A percentile compares a stretch with the other conserved stretches of the same genome.
phyloP scores from a whole-genome alignment of 2,329 filamentous ascomycete genomes.

The Chrysoporthe deuterocubensis region DNA sequence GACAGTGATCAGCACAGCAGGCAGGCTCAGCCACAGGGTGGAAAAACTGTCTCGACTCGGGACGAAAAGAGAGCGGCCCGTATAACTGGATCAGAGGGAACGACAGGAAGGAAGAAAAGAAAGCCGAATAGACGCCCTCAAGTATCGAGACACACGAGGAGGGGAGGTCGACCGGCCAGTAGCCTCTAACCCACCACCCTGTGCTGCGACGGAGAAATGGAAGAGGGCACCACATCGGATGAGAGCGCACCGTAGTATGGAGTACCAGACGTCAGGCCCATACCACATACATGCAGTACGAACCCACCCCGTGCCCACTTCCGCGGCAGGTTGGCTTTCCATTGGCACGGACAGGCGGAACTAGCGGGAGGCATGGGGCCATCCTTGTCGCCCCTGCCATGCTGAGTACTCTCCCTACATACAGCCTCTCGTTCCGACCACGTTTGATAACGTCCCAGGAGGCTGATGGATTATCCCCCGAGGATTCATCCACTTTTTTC shows the following conservation, averaged over 20 bases:
- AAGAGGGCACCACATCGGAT: constrained; percentile 5
- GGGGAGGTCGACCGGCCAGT: not conserved
- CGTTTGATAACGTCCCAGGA: not conserved
- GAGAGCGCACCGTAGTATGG: not conserved
- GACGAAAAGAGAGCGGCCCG: not conserved
- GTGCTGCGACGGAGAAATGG: constrained; percentile 25
- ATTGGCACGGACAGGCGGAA: constrained; percentile 28
- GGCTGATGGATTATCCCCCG: constrained; percentile 7
- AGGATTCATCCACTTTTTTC: not conserved
- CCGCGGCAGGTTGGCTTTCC: not conserved
- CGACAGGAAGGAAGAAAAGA: not conserved
- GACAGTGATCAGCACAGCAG: not conserved
- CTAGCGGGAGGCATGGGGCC: constrained; percentile 1
- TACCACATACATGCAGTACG: not conserved
- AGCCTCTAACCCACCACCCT: not conserved
- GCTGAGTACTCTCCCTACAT: not conserved
- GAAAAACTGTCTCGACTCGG: not conserved
- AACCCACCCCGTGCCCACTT: constrained; percentile 4
- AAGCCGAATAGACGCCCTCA: not conserved
- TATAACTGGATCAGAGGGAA: not conserved
- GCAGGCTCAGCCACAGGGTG: not conserved
- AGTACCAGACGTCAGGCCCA: not conserved
- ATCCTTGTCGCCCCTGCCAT: not conserved
- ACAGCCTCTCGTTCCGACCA: too few relatives aligned
- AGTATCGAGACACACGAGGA: not conserved